Conservation (phyloP, 306 rosid species). For the Corylus heterophylla region DNA sequence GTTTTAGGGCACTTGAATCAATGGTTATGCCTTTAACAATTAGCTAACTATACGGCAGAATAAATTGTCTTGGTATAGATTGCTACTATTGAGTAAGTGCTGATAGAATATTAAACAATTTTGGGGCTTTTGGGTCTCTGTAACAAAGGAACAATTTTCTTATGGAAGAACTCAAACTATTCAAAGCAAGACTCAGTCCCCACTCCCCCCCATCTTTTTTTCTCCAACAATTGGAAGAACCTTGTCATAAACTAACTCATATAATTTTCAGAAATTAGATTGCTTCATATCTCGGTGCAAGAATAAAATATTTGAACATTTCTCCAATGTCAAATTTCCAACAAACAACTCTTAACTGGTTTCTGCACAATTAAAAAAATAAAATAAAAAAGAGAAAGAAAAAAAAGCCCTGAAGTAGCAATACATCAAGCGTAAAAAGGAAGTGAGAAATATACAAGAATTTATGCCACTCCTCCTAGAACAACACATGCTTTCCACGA, state of each 20-base stretch:
- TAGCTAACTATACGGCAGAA: too few relatives aligned
- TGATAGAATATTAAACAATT: too few relatives aligned
- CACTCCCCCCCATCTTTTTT: too few relatives aligned
- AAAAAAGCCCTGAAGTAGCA: constrained; percentile 28
- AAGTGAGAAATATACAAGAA: constrained; percentile 56
- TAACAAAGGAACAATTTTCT: too few relatives aligned
- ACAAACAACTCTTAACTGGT: background rate
- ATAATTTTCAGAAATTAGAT: background rate
- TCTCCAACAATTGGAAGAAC: background rate
- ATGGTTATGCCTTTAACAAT: too few relatives aligned
- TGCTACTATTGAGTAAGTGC: too few relatives aligned
- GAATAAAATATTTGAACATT: background rate
- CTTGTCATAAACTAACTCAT: background rate
- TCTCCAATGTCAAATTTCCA: background rate
- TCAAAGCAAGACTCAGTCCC: too few relatives aligned
- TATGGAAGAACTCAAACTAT: too few relatives aligned
- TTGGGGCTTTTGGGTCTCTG: too few relatives aligned
- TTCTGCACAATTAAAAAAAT: background rate
- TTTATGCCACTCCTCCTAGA: constrained; percentile 34
- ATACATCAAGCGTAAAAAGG: constrained; percentile 45
- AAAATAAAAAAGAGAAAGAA: background rate
- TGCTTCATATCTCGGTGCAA: background rate
- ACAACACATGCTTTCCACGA: constrained; percentile 28
- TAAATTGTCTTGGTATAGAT: too few relatives aligned
- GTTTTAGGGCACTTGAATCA: too few relatives aligned